Percentiles rank a stretch among this genome's conserved stretches.
Evolutionary conservation across 2,329 filamentous ascomycete genomes (phyloP).

Genomic region (Beauveria medogensis): DNA sequence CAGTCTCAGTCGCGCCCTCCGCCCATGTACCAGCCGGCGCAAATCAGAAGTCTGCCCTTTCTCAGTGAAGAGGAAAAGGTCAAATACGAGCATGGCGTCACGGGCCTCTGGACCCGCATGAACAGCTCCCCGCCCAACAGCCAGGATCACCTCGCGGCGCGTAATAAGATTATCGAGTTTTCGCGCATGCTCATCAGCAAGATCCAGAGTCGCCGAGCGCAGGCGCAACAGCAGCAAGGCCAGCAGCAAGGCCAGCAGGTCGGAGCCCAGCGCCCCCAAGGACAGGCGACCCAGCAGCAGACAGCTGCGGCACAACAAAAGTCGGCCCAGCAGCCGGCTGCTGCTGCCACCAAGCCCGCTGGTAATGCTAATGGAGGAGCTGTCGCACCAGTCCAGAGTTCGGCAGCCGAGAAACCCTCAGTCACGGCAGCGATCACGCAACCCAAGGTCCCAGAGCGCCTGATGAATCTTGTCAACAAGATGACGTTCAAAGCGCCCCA

Average conservation of each 20-base stretch:
- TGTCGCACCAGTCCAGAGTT: neutral
- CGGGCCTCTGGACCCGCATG: slow-evolving; percentile 44
- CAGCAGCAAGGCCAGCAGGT: slow-evolving; percentile 22
- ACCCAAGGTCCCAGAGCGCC: slow-evolving; percentile 32
- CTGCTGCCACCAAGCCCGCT: neutral
- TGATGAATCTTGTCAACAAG: slow-evolving; percentile 39
- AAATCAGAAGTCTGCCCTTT: slow-evolving; percentile 41
- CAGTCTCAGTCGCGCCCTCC: slow-evolving; percentile 20
- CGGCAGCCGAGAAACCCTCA: neutral
- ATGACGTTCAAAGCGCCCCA: slow-evolving; percentile 39
- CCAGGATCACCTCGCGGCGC: slow-evolving; percentile 40
- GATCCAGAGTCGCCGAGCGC: slow-evolving; percentile 33
- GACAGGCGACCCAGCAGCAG: slow-evolving; percentile 17
- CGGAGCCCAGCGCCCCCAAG: slow-evolving; percentile 11
- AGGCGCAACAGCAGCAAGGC: slow-evolving; percentile 25
- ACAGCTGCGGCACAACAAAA: slow-evolving; percentile 10
- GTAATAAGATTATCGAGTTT: slow-evolving; percentile 52
- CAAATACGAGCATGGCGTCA: slow-evolving; percentile 52
- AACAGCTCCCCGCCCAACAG: slow-evolving; percentile 40
- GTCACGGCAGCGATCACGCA: slow-evolving; percentile 15
- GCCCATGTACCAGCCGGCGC: slow-evolving; percentile 42
- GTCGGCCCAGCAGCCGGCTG: slow-evolving; percentile 3
- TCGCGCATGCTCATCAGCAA: slow-evolving; percentile 48
- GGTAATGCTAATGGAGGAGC: slow-evolving; percentile 1
- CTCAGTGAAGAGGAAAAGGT: slow-evolving; percentile 46